Base-by-base conservation (phyloP, 306 rosid species). In the Prunus fruticosa region DNA sequence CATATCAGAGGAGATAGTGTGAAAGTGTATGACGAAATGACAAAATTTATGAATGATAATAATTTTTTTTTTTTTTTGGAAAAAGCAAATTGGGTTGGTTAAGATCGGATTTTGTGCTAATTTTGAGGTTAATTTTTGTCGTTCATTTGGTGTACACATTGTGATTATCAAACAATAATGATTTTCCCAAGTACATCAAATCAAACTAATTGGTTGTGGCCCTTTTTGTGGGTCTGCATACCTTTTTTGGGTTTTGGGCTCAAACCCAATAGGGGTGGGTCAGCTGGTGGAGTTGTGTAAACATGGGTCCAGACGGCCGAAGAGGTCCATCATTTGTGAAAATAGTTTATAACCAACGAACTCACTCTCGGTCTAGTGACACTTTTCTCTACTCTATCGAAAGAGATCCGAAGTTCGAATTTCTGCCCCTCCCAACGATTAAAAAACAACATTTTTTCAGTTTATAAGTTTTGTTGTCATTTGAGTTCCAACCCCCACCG, bases 291-390 rank as follows among this genome's bases (percentile, higher is more conserved):
- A 38, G 9, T 38, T 38, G 9, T 38, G 19, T 51, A 2, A 51
- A 12, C 56, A 16, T 16, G 43, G 43, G 43, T 38, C 23, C 0
- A 0, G 18, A 8, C 0, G 0, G n/a, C 3, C 13, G 0, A 8
- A 23, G 61, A 54, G 27, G 14, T n/a, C 61, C 25, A n/a, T 54
- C 25, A 8, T n/a, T 8, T 19, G 25, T 54, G 25, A 54, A 20
- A 34, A 34, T 5, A 5, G 8, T 34, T 34, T 34, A 38, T 1
- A 38, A 38, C 43, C 3, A 51, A 51, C 56, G 0, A 6, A 51
- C 1, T 51, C 19, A 51, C 1, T 51, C 19, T 51, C 1, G 0
- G 0, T 16, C 3, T 5, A 51, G 3, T 16, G 8, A 0, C 20
- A 15, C 7, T 51, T 51, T 6, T 8, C 19, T 51, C 27, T 25